Evolutionary conservation across 2,329 filamentous ascomycete genomes (phyloP).

Genomic region (Sphaerulina populicola): DNA sequence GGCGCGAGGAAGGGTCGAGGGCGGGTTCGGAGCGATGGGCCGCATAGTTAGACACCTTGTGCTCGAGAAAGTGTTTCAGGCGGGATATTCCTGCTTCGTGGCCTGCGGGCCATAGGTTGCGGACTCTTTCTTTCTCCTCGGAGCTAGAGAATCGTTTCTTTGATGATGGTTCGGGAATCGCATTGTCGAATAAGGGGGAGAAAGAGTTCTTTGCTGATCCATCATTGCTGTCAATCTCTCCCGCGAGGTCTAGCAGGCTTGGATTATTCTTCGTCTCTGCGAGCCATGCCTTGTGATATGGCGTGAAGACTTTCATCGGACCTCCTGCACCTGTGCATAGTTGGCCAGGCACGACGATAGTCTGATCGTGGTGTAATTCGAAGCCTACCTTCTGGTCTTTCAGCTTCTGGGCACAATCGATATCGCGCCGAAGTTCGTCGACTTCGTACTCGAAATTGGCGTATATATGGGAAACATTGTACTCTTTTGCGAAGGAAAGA

Average conservation of each 20-base stretch:
- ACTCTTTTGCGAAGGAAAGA: conserved; percentile 38
- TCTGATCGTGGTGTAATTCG: conserved; percentile 44
- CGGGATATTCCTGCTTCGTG: conserved; percentile 38
- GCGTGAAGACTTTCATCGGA: conserved; percentile 47
- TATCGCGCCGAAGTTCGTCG: conserved; percentile 63
- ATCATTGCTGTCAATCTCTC: conserved; percentile 39
- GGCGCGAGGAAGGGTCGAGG: conserved; percentile 36
- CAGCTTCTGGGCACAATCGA: conserved; percentile 36
- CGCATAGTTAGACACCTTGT: conserved; percentile 36
- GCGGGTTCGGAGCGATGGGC: conserved; percentile 39
- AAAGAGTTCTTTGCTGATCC: conserved; percentile 42
- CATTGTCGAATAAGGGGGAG: conserved; percentile 50
- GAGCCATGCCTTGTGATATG: conserved; percentile 44
- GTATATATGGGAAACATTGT: conserved; percentile 42
- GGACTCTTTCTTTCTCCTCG: conserved; percentile 36
- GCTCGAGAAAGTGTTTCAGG: conserved; percentile 36
- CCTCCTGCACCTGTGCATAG: conserved; percentile 38
- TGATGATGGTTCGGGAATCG: conserved; percentile 34
- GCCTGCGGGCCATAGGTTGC: conserved; percentile 41
- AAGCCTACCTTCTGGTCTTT: conserved; percentile 34
- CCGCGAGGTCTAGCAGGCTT: conserved; percentile 37
- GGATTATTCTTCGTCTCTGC: conserved; percentile 37
- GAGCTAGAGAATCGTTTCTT: conserved; percentile 37
- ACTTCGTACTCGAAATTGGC: conserved; percentile 75
- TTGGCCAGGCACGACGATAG: conserved; percentile 41